Evolutionary conservation across 768 basidiomycete genomes (phyloP), one percentile per base, ranked within the genome.

Genomic region (Collybiopsis confluens): DNA sequence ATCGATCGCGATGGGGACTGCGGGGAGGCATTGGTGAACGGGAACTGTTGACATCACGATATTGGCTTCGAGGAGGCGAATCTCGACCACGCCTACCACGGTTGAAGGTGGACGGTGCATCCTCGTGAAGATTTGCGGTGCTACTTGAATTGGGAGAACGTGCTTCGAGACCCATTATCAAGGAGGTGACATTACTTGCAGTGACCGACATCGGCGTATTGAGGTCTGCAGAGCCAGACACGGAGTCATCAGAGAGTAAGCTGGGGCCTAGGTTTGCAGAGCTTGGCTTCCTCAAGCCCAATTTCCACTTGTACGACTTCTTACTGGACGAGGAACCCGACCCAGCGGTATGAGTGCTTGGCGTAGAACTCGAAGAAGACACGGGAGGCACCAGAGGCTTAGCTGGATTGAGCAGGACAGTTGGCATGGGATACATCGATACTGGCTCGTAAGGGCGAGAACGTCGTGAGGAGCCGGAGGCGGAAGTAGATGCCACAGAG

Each of bases 231-330:
- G 46, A 20, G 9, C 27, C 54, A 41, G 59, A 47, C 40, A 52
- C 8, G 21, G 56, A 24, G n/a, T 62, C 58, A 53, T 75, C 77
- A 54, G 76, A 75, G 11, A 70, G 61, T 43, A 65, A 35, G 37
- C 74, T 77, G 30, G 72, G 64, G 4, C 69, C 58, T 20, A 71
- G 59, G 36, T 71, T 63, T 48, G 74, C 60, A 35, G 72, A 66
- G 59, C 66, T 77, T 62, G 70, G 73, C 71, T 82, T 85, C 57
- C 88, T 76, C 68, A 92, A 88, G 60, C 83, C 75, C 61, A 90
- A 75, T 70, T 87, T 90, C 90, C 92, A 86, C 63, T 85, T 90
- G n/a, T 87, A 90, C 50, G 88, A 75, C 74, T 92, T 92, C 76
- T 91, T 92, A 54, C 68, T 59, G 58, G 64, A 60, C 54, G 55